Evolutionary conservation across 108 stramenopile genomes (phyloP).

Genomic region (Stephanodiscus triporus): DNA sequence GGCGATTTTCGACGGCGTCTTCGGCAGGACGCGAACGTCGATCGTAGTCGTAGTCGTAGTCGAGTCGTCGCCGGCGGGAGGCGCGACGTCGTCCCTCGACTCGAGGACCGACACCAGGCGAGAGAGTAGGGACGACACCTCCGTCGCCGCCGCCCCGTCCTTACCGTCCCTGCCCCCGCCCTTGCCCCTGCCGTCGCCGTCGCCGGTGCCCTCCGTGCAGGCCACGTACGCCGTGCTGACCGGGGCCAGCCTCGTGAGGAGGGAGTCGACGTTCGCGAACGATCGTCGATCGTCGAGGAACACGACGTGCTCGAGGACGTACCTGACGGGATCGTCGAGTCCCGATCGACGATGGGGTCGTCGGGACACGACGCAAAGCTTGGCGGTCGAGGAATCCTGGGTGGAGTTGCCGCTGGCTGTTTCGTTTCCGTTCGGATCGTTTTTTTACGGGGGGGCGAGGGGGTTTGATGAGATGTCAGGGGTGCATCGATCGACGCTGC

Average conservation of each 20-base stretch:
- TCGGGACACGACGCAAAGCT: constrained; percentile 48
- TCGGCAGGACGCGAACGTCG: constrained; percentile 13
- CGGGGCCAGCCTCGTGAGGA: constrained; percentile 55
- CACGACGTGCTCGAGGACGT: constrained; percentile 55
- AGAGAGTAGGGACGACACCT: constrained; percentile 17
- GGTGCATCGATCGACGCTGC: not conserved
- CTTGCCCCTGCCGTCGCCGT: not conserved
- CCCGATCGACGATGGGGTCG: constrained; percentile 42
- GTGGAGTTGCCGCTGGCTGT: constrained; percentile 32
- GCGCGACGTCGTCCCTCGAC: constrained; percentile 38
- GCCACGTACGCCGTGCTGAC: constrained; percentile 47
- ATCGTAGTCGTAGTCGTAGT: not conserved
- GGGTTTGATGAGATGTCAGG: not conserved
- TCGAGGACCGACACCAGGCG: constrained; percentile 36
- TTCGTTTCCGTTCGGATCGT: not conserved
- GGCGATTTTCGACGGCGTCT: constrained; percentile 31
- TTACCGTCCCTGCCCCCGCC: not conserved
- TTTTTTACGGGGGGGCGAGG: not conserved
- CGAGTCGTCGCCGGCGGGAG: constrained; percentile 2
- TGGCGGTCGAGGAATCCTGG: constrained; percentile 26
- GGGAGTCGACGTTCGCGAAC: constrained; percentile 71
- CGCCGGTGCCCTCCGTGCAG: constrained; percentile 36
- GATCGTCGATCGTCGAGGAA: constrained; percentile 63
- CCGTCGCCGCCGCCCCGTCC: constrained; percentile 9
- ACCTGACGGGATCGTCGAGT: constrained; percentile 43